phyloP scores from a whole-genome alignment of 23 red algal genomes.

The Gracilaria vermiculophylla region DNA sequence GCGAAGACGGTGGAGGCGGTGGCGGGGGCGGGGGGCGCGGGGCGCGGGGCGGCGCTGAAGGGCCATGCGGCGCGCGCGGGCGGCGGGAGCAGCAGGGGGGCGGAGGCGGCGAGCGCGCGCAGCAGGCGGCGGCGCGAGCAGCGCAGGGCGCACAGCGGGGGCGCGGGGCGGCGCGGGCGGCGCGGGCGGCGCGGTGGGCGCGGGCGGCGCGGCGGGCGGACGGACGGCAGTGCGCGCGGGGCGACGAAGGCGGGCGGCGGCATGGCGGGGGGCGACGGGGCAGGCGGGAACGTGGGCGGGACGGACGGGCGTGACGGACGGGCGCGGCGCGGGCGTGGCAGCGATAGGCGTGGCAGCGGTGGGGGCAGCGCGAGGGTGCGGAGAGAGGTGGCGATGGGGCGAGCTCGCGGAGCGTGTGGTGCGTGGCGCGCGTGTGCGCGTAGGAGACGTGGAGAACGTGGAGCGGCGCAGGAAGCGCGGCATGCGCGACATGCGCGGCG shows the following conservation, averaged over 20 bases:
- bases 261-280: neutral
- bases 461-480: too few species aligned
- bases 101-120: neutral
- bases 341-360: too few species aligned
- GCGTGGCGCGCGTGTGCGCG: too few species aligned
- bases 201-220: neutral
- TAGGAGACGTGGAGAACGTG: too few species aligned
- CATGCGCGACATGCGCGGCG: too few species aligned
- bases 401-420: too few species aligned
- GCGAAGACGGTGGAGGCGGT: slow-evolving; percentile 34
- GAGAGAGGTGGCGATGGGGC: too few species aligned
- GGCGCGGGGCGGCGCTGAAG: neutral
- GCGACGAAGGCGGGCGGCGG: neutral
- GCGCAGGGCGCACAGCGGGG: too few species aligned
- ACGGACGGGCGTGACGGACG: too few species aligned
- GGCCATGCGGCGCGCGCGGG: neutral
- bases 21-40: neutral
- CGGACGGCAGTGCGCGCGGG: neutral
- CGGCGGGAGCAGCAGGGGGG: neutral
- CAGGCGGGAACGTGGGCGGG: too few species aligned
- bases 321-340: too few species aligned
- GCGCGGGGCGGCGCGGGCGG: neutral
- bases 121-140: neutral
- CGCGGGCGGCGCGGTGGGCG: neutral
- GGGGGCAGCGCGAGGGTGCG: too few species aligned